Base-by-base conservation (phyloP, 495 filamentous ascomycete genomes). In the Parathielavia hyrcaniae region DNA sequence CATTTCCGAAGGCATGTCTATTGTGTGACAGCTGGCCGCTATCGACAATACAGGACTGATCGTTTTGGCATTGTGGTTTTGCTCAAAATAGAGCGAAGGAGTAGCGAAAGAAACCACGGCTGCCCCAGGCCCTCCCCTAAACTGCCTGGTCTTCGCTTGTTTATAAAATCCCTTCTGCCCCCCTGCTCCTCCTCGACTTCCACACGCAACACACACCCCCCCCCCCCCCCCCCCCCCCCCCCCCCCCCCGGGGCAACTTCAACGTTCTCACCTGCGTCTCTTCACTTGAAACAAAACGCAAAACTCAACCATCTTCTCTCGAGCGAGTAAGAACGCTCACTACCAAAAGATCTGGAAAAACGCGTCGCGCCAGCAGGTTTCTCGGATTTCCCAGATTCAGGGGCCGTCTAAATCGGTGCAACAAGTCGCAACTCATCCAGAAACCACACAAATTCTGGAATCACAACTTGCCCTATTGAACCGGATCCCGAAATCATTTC, bases 61-160 rank as follows among this genome's bases (percentile, higher is more conserved):
- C 45, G 40, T n/a, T 45, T n/a, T 17, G 52, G 26, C 22, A 34
- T 54, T 53, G 52, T 54, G 52, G 40, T 54, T 22, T 10, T 45
- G 52, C 52, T 54, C 40, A 54, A 20, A 36, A 35, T 54, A 36
- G 26, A 30, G 26, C 26, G 26, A 30, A 30, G 26, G 26, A 30
- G 26, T 2, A 30, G 23, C 8, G 9, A 12, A 45, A n/a, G 16
- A 26, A 16, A 13, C 39, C 7, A 10, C 26, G 26, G 52, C 26
- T n/a, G 22, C 6, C n/a, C n/a, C 40, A 8, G 12, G 2, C 26
- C 36, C n/a, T n/a, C n/a, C 52, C 52, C 30, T 45, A 17, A 41
- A 6, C 30, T 35, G 26, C 26, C 26, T 6, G 26, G 26, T 30
- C 47, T 20, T 4, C 50, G 14, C 36, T 26, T 54, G 39, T 54